A percentile compares a stretch with the other conserved stretches of the same genome.
Evolutionary conservation across 1,139 yeast species (phyloP).

Genomic region (Yamadazyma songkhlaensis): DNA sequence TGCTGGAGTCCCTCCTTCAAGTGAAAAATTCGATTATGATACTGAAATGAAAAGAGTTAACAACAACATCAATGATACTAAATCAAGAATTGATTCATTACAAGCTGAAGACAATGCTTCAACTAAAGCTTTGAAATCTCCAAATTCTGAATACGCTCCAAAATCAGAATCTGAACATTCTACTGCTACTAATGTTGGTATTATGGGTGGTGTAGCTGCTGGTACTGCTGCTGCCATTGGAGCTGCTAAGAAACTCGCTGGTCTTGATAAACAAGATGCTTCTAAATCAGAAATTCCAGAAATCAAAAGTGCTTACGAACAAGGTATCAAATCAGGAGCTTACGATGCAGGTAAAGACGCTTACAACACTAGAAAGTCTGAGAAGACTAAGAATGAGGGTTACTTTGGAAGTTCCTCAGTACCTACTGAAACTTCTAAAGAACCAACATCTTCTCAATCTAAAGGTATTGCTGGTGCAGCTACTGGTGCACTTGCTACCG

Average conservation of each 20-base stretch:
- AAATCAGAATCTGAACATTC: slow-evolving; percentile 12
- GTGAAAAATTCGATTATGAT: slow-evolving; percentile 20
- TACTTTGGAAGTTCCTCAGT: no score
- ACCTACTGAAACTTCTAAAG: no score
- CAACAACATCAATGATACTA: slow-evolving; percentile 23
- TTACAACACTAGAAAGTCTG: slow-evolving; percentile 1
- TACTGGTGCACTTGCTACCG: background rate
- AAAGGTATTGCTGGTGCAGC: background rate
- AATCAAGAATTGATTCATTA: slow-evolving; percentile 23
- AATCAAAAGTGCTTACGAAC: slow-evolving; percentile 17
- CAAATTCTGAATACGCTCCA: slow-evolving; percentile 13
- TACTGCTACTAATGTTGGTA: slow-evolving; percentile 16
- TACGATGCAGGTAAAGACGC: slow-evolving; percentile 16
- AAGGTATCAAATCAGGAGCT: slow-evolving; percentile 19
- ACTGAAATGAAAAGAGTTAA: slow-evolving; percentile 21
- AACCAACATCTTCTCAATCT: no score
- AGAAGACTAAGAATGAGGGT: no score
- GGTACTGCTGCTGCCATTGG: slow-evolving; percentile 11
- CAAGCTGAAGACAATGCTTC: slow-evolving; percentile 16
- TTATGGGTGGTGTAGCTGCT: slow-evolving; percentile 12
- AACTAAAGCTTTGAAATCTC: slow-evolving; percentile 17
- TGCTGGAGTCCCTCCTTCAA: slow-evolving; percentile 17
- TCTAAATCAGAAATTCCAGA: slow-evolving; percentile 9
- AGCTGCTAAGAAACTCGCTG: slow-evolving; percentile 7
- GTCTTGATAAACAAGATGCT: slow-evolving; percentile 1